Base-by-base conservation (phyloP, 2,329 filamentous ascomycete species). In the Trichoderma aggressivum region DNA sequence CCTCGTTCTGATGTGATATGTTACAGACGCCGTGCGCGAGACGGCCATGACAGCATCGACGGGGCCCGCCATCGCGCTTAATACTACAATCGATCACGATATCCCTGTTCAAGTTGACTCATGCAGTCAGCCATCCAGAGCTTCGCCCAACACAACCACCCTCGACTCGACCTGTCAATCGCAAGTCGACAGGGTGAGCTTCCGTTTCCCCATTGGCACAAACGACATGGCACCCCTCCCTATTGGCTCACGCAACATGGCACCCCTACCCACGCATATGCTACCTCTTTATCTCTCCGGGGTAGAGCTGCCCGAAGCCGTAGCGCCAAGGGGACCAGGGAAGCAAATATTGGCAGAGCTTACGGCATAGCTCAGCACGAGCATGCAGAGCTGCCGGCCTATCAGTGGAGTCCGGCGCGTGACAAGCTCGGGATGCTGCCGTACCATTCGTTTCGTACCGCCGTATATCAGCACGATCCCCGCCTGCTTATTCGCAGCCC, bases 391-490 rank as follows among this genome's bases (percentile, higher is more conserved):
- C 47, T 66, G 68, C 47, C 61, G 50, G 12, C 60, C 61, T 65
- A 43, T 58, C 53, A 65, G 69, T 70, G 69, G 69, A 59, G 68
- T 58, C 32, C 28, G 21, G 32, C 53, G 61, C 61, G 69, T 70
- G 69, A 64, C 58, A 30, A 50, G 36, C 53, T 58, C 69, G 69
- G 61, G 53, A 70, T 68, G 55, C 65, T 68, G 43, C 65, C 36
- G 24, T 68, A 8, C 65, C 65, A 60, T 60, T 68, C 55, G 65
- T 60, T 47, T 68, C 28, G 36, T 30, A 47, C 28, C 36, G 65
- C 55, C 36, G 55, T 70, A 70, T 70, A 70, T 64, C n/a, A 70
- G 50, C 21, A 63, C 53, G 50, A 28, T 43, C 53, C 61, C 69
- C 61, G 69, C 69, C 69, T 30, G 18, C 60, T 63, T 53, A 34